Conservation (phyloP, 306 rosid species). For the Hippophae tibetana region DNA sequence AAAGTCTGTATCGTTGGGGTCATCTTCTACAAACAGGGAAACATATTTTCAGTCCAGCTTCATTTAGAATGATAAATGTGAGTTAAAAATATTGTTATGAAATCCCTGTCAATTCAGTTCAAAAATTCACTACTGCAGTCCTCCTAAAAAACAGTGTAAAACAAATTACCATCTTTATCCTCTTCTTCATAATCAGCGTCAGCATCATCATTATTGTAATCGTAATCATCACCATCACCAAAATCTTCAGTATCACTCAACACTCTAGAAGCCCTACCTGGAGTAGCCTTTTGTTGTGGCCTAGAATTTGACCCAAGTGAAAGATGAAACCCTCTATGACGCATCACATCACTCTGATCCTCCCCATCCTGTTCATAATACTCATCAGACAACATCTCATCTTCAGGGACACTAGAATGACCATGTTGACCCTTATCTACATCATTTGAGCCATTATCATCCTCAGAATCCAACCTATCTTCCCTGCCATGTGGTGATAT, state of each 20-base stretch:
- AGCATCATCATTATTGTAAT: conserved; percentile 37
- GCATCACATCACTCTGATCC: conserved; percentile 65
- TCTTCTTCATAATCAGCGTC: conserved; percentile 95
- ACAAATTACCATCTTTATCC: conserved; percentile 70
- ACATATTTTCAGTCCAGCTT: conserved; percentile 3
- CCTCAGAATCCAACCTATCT: conserved; percentile 68
- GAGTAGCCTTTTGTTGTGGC: conserved; percentile 46
- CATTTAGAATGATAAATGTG: conserved; percentile 1
- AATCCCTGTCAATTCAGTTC: neutral
- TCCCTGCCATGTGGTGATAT: conserved; percentile 60
- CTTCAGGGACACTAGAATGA: conserved; percentile 78
- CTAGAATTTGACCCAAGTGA: conserved; percentile 43
- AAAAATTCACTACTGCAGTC: conserved; percentile 15
- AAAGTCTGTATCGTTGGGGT: conserved; percentile 89
- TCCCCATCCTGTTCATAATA: conserved; percentile 97
- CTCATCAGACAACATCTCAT: conserved; percentile 95
- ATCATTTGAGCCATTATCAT: conserved; percentile 54
- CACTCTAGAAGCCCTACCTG: conserved; percentile 46
- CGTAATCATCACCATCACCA: conserved; percentile 25
- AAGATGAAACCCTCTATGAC: conserved; percentile 40
- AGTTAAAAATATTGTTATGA: conserved; percentile 7
- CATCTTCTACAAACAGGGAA: conserved; percentile 68
- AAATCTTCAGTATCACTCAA: conserved; percentile 36
- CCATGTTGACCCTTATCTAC: conserved; percentile 54
- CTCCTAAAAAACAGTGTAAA: conserved; percentile 10